Evolutionary conservation across 768 basidiomycete genomes (phyloP), one percentile per base, ranked within the genome.

Genomic region (Lactarius akahatsu): DNA sequence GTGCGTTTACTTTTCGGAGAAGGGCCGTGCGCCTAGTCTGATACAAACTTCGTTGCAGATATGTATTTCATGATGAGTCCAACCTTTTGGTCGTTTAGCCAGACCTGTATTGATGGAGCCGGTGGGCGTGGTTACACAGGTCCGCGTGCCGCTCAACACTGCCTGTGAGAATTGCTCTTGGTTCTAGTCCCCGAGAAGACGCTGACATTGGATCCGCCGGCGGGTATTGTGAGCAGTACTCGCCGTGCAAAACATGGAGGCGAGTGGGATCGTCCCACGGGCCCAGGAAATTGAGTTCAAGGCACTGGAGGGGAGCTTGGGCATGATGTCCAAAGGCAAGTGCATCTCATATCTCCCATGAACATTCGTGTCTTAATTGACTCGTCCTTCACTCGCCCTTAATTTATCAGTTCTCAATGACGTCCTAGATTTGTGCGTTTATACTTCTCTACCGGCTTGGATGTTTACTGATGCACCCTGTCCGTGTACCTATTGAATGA

Each of bases 191-290:
- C 20, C 56, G 38, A 57, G 66, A 60, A 56, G 23, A 30, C 2
- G 26, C 56, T 43, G 16, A 47, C 28, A 38, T 30, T 32, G 23
- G 11, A 50, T 50, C 47, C 47, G 47, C 18, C 4, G 47, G 47
- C 4, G 45, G 60, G 13, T 52, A 13, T 54, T 15, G 28, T 10
- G 13, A 30, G 34, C 60, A 80, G 78, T 95, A 16, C 80, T 96
- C 58, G 93, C 95, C 1, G 90, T 96, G 20, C 95, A 97, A 78
- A 96, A 98, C 73, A 88, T 96, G 84, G 88, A 91, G 67, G 92
- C 91, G 1, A 86, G 86, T 1, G 86, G 89, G 9, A 83, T 85
- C 1, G 83, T 96, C 55, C 82, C 83, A 2, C 86, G 85, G 69
- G 85, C 88, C 43, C 89, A 94, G 72, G 87, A 90, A 68, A 86